A percentile compares a stretch with the other conserved stretches of the same genome.
Evolutionary conservation across 805 yeast species (phyloP).

Genomic region (Cephaloascus albidus): DNA sequence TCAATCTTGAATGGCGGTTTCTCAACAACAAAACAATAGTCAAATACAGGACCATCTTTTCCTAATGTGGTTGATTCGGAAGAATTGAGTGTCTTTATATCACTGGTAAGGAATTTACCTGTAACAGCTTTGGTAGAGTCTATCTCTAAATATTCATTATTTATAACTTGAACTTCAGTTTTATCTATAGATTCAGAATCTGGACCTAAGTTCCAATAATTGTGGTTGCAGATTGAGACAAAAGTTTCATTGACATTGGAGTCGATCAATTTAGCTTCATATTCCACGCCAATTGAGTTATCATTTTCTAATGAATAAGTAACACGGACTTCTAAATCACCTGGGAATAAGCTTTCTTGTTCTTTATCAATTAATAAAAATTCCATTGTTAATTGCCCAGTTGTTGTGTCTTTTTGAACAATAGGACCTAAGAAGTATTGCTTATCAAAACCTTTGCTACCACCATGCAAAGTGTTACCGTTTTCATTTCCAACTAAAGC

Average conservation of each 20-base stretch:
- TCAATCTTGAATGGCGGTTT: slow-evolving; percentile 24
- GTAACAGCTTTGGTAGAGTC: slow-evolving; percentile 33
- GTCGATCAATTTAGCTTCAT: slow-evolving; percentile 25
- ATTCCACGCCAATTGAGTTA: slow-evolving; percentile 37
- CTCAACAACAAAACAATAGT: slow-evolving; percentile 38
- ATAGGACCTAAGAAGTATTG: slow-evolving; percentile 46
- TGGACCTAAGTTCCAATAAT: slow-evolving; percentile 44
- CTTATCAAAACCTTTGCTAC: slow-evolving; percentile 41
- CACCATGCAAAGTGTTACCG: slow-evolving; percentile 43
- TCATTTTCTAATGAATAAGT: slow-evolving; percentile 31
- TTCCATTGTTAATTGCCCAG: slow-evolving; percentile 19
- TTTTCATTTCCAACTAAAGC: slow-evolving; percentile 33
- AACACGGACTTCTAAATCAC: slow-evolving; percentile 36
- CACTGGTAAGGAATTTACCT: slow-evolving; percentile 25
- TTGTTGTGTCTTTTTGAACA: slow-evolving; percentile 19
- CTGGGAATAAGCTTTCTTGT: slow-evolving; percentile 53
- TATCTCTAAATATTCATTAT: slow-evolving; percentile 32
- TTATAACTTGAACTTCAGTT: slow-evolving; percentile 20
- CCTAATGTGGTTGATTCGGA: slow-evolving; percentile 9
- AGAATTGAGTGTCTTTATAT: slow-evolving; percentile 14
- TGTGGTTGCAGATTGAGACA: slow-evolving; percentile 53
- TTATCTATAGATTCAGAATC: slow-evolving; percentile 32
- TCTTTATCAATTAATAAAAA: slow-evolving; percentile 35
- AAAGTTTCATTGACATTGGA: slow-evolving; percentile 33
- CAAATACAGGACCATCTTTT: slow-evolving; percentile 24